These are phyloP conservation scores for Fonsecaea pedrosoi DNA, from an alignment of 2,329 filamentous ascomycete species.

Conservation along the genomic window DNA sequence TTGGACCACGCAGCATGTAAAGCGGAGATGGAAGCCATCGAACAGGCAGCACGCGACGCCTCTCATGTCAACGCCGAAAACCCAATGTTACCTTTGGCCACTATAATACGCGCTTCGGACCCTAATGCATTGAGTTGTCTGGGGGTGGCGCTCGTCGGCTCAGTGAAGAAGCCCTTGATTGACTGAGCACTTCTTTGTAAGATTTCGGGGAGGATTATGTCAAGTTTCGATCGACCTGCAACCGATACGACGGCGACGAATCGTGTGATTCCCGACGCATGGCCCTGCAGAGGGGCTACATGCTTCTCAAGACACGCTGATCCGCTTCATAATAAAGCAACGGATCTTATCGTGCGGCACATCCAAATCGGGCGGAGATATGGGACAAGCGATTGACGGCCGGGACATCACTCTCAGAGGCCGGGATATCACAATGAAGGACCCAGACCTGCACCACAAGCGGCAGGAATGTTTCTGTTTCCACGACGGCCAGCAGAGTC, in stretches of 20 bases:
- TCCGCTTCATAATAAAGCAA: not conserved
- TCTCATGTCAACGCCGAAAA: constrained; percentile 86
- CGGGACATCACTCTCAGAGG: not conserved
- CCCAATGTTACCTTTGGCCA: constrained; percentile 86
- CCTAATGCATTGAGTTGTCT: constrained; percentile 65
- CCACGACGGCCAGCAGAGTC: not conserved
- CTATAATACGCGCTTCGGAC: constrained; percentile 81
- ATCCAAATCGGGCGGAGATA: not conserved
- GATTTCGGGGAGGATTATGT: not conserved
- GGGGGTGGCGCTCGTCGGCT: constrained; percentile 68
- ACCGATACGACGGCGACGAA: not conserved
- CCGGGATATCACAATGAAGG: not conserved
- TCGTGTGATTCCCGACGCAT: not conserved
- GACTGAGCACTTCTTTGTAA: constrained; percentile 56
- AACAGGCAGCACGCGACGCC: constrained; percentile 92
- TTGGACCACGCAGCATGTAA: constrained; percentile 95
- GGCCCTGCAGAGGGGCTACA: not conserved
- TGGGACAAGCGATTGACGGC: not conserved
- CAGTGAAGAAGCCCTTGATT: constrained; percentile 68
- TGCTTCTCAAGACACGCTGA: not conserved
- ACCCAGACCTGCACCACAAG: not conserved
- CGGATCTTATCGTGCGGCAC: not conserved
- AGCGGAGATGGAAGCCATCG: constrained; percentile 98
- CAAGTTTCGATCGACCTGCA: not conserved
- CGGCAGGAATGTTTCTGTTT: not conserved